Base-by-base conservation (phyloP, 179 eudicot species). In the Camellia oleifera region DNA sequence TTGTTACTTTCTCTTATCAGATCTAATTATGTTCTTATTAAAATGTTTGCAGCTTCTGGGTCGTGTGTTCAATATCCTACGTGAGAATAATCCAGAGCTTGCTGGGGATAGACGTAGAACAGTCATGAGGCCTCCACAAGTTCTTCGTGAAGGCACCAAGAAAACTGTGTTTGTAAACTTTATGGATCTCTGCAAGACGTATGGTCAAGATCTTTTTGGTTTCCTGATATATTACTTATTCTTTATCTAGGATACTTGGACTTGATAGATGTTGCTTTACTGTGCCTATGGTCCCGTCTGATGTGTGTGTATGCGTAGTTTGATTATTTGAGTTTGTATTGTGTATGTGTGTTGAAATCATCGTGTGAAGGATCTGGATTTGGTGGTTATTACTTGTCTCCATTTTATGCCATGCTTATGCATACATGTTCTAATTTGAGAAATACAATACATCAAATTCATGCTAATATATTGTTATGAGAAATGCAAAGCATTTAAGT, bases 111-210 rank as follows among this genome's bases (percentile, higher is more conserved):
- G 98, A 81, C 88, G 97, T 2, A 85, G 97, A 80, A 94, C 98
- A 53, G 97, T 94, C 63, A 91, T 93, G 94, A 90, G 98, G 81
- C 98, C 98, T 71, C 97, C 98, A 62, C 97, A 93, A 86, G 98
- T 94, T 80, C 90, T 93, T 80, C 94, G 97, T 78, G 97, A 94
- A 88, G 98, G 98, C 80, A 94, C 98, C 26, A 94, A 94, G 82
- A 93, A 94, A 89, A 94, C 98, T 0, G 94, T 94, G 69, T 94
- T 93, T 86, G 96, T 87, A 7, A 94, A 94, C 81, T 94, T 94
- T 74, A 90, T 90, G 86, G 98, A 94, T 82, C 93, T 94, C 75
- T 93, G 98, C 90, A 91, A 87, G 79, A 87, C 90, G 98, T 94
- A 88, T 63, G 91, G 63, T 45, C 45, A 63, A 13, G 1, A 70